phyloP scores from a whole-genome alignment of 2,329 filamentous ascomycete genomes.

The Pseudopyricularia cyperi region DNA sequence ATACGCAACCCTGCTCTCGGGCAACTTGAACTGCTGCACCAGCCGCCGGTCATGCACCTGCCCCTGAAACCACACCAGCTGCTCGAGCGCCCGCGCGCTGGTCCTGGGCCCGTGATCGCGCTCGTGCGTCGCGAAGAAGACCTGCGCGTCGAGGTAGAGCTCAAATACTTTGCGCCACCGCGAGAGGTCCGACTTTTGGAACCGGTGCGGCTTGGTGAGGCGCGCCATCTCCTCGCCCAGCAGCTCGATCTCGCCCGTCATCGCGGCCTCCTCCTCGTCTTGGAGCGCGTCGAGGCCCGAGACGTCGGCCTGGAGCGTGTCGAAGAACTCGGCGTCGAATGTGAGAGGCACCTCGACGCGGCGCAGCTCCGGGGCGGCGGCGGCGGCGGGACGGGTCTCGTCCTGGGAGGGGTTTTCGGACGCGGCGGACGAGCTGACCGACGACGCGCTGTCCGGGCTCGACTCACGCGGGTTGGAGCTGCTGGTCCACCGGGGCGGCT shows the following conservation, averaged over 20 bases:
- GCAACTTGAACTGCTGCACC: conserved; percentile 48
- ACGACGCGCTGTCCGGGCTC: neutral
- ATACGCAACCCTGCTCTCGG: conserved; percentile 51
- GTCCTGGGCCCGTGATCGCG: conserved; percentile 54
- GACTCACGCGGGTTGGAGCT: neutral
- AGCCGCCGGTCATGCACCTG: conserved; percentile 49
- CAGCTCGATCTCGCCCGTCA: conserved; percentile 48
- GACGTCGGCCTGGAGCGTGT: conserved; percentile 59
- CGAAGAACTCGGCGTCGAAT: conserved; percentile 71
- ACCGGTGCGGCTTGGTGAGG: conserved; percentile 50
- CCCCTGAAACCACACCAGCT: conserved; percentile 60
- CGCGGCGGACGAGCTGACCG: neutral
- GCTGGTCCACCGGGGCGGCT: neutral
- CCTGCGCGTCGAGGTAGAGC: conserved; percentile 62
- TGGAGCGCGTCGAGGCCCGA: conserved; percentile 57
- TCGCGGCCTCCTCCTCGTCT: conserved; percentile 46
- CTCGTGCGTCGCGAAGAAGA: conserved; percentile 75
- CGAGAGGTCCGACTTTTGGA: conserved; percentile 53
- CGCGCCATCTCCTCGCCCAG: conserved; percentile 53
- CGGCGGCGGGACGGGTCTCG: neutral
- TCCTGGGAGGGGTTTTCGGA: neutral
- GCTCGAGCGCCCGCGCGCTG: conserved; percentile 50
- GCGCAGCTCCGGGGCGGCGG: conserved; percentile 9
- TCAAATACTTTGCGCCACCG: conserved; percentile 74
- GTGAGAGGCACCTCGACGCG: conserved; percentile 62